Conservation (phyloP, 495 filamentous ascomycete species). For the Podospora fimiseda region DNA sequence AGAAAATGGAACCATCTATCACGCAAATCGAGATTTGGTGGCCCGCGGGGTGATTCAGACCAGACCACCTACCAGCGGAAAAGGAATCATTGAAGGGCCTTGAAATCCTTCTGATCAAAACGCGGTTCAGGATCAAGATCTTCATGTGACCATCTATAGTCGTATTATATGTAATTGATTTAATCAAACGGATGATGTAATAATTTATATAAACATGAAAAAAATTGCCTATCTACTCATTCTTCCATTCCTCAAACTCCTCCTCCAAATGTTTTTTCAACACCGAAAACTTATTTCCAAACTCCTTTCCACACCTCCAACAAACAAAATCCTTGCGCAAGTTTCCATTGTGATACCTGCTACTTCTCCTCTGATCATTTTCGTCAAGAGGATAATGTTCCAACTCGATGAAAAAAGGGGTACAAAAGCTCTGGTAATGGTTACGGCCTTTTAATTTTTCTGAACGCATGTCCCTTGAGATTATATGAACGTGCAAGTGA, state of each 20-base stretch:
- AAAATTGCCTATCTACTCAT: no score
- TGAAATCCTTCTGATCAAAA: no score
- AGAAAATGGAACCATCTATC: no score
- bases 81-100: no score
- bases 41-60: no score
- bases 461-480: slow-evolving; percentile 67
- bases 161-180: no score
- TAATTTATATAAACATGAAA: no score
- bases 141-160: no score
- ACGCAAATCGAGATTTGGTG: no score
- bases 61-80: no score
- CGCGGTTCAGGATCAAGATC: no score
- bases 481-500: slow-evolving; percentile 85
- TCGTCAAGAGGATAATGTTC: slow-evolving; percentile 68
- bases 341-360: slow-evolving; percentile 45
- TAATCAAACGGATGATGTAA: no score
- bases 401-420: slow-evolving; percentile 77
- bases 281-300: slow-evolving; percentile 62
- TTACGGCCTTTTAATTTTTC: slow-evolving; percentile 68
- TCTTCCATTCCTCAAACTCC: slow-evolving; percentile 64
- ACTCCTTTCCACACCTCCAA: slow-evolving; percentile 77
- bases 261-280: slow-evolving; percentile 48
- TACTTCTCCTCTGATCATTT: slow-evolving; percentile 54
- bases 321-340: slow-evolving; percentile 61
- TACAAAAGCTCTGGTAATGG: slow-evolving; percentile 90